Conservation (phyloP, 192 early-diverging fungal species). For the Coemansia sp. region DNA sequence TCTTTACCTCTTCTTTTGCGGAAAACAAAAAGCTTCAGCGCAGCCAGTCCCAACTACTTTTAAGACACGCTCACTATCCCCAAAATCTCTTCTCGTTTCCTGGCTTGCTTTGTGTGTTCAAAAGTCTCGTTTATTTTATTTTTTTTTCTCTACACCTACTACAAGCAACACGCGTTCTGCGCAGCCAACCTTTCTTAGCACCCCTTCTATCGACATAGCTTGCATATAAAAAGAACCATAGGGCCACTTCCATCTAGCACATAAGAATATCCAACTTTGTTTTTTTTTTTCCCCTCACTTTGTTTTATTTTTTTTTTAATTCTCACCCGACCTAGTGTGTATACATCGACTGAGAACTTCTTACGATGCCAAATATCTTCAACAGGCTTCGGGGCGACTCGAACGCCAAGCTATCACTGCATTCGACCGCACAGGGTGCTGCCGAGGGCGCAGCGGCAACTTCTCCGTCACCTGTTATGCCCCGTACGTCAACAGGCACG, state of each 20-base stretch:
- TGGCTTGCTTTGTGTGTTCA: no score
- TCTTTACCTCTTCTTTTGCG: neutral
- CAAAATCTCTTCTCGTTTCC: no score
- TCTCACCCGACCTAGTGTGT: neutral
- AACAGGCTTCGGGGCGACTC: constrained; percentile 23
- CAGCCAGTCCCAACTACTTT: constrained; percentile 2
- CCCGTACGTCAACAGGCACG: neutral
- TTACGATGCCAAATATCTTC: constrained; percentile 44
- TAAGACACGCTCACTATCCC: neutral
- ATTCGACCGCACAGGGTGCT: neutral
- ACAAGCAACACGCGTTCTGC: no score
- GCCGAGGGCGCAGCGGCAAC: neutral
- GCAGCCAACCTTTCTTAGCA: no score
- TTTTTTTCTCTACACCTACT: neutral
- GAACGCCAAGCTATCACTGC: constrained; percentile 9
- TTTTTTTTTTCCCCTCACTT: neutral
- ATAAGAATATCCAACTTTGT: neutral
- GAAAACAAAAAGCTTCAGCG: constrained; percentile 7
- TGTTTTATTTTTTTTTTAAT: neutral
- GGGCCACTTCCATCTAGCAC: no score
- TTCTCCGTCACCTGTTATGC: neutral
- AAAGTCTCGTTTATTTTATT: no score
- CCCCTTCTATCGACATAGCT: neutral
- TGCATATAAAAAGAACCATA: neutral
- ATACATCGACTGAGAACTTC: no score